phyloP scores from a whole-genome alignment of 2,329 filamentous ascomycete species.

The Dactylonectria macrodidyma region DNA sequence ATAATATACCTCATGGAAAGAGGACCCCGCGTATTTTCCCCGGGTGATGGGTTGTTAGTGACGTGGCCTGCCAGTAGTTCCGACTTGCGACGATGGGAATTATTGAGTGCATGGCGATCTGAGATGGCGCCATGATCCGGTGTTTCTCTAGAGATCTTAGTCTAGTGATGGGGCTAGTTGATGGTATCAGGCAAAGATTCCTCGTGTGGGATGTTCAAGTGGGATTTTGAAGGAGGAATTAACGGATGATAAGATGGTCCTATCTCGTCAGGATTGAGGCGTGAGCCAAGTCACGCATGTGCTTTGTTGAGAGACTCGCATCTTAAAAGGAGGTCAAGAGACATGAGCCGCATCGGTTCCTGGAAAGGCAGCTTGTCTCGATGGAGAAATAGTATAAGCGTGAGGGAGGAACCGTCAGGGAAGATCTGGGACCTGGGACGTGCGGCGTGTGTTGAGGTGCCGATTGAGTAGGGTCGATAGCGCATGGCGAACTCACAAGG shows the following conservation, averaged over 20 bases:
- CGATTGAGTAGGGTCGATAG: background rate
- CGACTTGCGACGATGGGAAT: background rate
- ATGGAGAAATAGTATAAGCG: slow-evolving; percentile 4
- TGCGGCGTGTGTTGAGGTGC: background rate
- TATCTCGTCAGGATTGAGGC: background rate
- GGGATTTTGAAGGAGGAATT: background rate
- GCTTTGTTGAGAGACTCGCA: background rate
- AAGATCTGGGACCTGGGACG: background rate
- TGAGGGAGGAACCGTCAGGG: slow-evolving; percentile 19
- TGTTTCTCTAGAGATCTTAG: background rate
- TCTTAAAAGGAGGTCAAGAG: background rate
- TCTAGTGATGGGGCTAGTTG: background rate
- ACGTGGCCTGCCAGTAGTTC: background rate
- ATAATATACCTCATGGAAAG: background rate
- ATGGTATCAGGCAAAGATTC: background rate
- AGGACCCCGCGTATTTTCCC: no score
- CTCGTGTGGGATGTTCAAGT: background rate
- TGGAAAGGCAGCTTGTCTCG: slow-evolving; percentile 3
- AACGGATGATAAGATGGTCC: background rate
- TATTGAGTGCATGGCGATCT: background rate
- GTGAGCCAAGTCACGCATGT: background rate
- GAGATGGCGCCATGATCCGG: background rate
- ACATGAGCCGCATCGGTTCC: slow-evolving; percentile 9
- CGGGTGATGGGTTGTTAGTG: no score
- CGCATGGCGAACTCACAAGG: background rate